Evolutionary conservation across 371 early-diverging fungal genomes (phyloP).

Genomic region (Amoeboaphelidium protococcarum): DNA sequence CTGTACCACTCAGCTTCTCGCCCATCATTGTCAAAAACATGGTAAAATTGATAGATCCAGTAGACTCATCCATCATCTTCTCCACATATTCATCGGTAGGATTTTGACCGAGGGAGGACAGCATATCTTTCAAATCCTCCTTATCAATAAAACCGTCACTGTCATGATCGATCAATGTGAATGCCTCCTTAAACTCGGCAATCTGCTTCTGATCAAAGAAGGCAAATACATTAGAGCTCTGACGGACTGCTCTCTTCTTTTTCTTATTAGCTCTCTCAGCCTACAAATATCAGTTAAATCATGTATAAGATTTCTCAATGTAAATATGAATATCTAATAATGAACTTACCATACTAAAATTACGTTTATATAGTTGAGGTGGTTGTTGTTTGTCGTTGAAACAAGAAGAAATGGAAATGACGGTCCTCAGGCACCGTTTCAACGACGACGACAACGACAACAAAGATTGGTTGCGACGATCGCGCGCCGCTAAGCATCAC

Average conservation of each 20-base stretch:
- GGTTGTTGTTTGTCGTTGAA: no score
- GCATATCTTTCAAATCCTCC: slow-evolving; percentile 68
- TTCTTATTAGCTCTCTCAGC: no score
- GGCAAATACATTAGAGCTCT: slow-evolving; percentile 95
- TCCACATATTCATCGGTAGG: slow-evolving; percentile 61
- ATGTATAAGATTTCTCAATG: no score
- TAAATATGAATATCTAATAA: no score
- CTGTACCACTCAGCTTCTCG: slow-evolving; percentile 67
- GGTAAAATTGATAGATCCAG: slow-evolving; percentile 67
- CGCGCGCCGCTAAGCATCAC: no score
- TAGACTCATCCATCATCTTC: slow-evolving; percentile 68
- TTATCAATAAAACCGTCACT: slow-evolving; percentile 56
- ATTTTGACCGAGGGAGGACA: slow-evolving; percentile 42
- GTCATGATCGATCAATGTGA: slow-evolving; percentile 74
- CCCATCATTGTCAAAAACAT: slow-evolving; percentile 80
- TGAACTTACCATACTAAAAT: no score
- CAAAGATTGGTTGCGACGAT: no score
- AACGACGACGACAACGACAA: no score
- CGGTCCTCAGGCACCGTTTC: no score
- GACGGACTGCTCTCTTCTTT: slow-evolving; percentile 67
- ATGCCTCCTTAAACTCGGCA: slow-evolving; percentile 79
- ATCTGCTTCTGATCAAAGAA: slow-evolving; percentile 95
- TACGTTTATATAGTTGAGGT: no score
- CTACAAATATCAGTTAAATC: no score
- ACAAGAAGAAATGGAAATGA: no score